phyloP scores from a whole-genome alignment of 2,329 filamentous ascomycete species.

The Polytolypa hystricis region DNA sequence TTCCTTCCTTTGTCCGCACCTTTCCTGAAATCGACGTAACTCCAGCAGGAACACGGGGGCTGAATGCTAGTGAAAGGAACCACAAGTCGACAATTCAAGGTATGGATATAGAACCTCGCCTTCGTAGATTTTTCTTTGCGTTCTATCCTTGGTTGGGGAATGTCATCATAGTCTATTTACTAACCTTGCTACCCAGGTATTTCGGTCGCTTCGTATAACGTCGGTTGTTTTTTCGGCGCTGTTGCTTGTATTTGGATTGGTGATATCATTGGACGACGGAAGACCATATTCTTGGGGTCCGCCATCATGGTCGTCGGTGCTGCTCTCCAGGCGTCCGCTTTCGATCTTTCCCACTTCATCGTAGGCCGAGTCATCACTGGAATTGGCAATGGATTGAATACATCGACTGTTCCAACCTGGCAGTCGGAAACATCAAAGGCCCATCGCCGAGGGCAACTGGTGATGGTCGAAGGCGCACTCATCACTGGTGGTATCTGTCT shows the following conservation, averaged over 20 bases:
- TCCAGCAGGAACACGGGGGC: slow-evolving; percentile 20
- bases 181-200: slow-evolving; percentile 21
- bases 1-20: slow-evolving; percentile 47
- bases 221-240: slow-evolving; percentile 42
- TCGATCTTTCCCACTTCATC: slow-evolving; percentile 39
- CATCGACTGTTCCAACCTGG: slow-evolving; percentile 42
- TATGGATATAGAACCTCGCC: slow-evolving; percentile 9
- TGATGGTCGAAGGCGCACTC: slow-evolving; percentile 43
- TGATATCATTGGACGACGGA: slow-evolving; percentile 40
- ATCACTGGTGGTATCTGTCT: slow-evolving; percentile 42
- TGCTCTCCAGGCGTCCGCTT: slow-evolving; percentile 38
- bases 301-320: slow-evolving; percentile 41
- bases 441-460: slow-evolving; percentile 40
- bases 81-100: slow-evolving; percentile 39
- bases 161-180: background rate
- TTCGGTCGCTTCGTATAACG: slow-evolving; percentile 33
- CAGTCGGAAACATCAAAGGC: slow-evolving; percentile 42
- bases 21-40: slow-evolving; percentile 46
- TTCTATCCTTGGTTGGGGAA: background rate
- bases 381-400: slow-evolving; percentile 43
- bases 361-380: slow-evolving; percentile 42
- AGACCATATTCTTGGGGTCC: slow-evolving; percentile 40
- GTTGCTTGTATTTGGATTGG: slow-evolving; percentile 41
- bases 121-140: background rate
- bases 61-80: slow-evolving; percentile 24